Evolutionary conservation across 192 early-diverging fungal genomes (phyloP), one percentile per base, ranked within the genome.

Genomic region (Entophlyctis helioformis): DNA sequence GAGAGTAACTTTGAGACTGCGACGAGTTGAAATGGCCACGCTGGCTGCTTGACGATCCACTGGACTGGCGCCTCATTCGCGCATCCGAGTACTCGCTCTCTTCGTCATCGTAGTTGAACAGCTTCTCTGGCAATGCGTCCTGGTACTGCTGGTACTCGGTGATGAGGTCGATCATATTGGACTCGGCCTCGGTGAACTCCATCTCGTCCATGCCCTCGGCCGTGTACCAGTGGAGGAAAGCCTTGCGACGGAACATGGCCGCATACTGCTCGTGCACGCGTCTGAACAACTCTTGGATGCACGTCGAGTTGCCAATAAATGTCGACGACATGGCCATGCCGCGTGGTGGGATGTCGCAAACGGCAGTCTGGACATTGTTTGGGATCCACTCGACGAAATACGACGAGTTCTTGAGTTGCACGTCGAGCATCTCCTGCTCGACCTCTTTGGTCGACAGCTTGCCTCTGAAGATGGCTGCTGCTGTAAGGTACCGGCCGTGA

Each of bases 341-440:
- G 43, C 71, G 76, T 36, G 89, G 89, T 26, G 89, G 84, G 48
- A 93, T 86, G 41, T 91, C 87, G 56, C 89, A 93, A 12, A 91
- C 80, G 42, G 69, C 70, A n/a, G 73, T 89, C 80, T 94, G 90
- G 71, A 87, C 85, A 70, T 87, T 89, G 83, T 93, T 96, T 45
- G 95, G 95, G 57, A 96, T 96, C 92, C 95, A 98, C 68, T 98
- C 95, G 28, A 96, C 95, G 76, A 98, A 98, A 73, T 96, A 89
- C 44, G 81, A 81, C 39, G 82, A 83, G 81, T 96, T 95, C 83
- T 98, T 98, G 65, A 81, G 71, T 70, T 98, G 92, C 12, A 95
- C 84, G 58, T 87, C 81, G 46, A 92, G 63, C 89, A 98, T 95
- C 66, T 92, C 88, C 72, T 95, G 86, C 48, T 98, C 92, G 36